These are phyloP conservation scores for Sordariomycetes sp. DNA, from an alignment of 2,329 filamentous ascomycete genomes.

Conservation along the genomic window DNA sequence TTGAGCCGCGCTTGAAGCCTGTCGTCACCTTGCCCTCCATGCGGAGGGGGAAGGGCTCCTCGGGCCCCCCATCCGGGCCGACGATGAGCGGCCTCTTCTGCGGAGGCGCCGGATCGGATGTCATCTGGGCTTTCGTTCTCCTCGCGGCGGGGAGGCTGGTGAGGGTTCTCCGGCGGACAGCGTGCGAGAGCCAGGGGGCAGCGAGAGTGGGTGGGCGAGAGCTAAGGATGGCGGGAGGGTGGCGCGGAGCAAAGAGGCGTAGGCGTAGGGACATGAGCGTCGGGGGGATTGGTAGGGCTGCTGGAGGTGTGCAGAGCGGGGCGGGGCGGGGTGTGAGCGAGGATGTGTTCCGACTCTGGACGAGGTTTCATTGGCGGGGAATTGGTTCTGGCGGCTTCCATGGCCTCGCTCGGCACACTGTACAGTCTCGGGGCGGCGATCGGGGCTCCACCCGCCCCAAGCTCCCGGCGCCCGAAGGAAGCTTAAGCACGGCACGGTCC, in stretches of 20 bases:
- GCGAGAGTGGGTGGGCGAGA: too few relatives aligned
- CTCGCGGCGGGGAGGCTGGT: background rate
- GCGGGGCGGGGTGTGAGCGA: too few relatives aligned
- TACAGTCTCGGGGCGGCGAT: background rate
- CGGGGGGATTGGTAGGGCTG: too few relatives aligned
- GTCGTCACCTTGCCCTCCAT: slow-evolving; percentile 83
- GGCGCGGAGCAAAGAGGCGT: too few relatives aligned
- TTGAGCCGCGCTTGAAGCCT: slow-evolving; percentile 88
- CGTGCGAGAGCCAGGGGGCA: too few relatives aligned
- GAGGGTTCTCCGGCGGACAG: too few relatives aligned
- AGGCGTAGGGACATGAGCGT: too few relatives aligned
- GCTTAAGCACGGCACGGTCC: background rate
- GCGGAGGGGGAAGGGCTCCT: slow-evolving; percentile 68
- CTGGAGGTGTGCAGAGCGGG: too few relatives aligned
- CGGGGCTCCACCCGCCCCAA: background rate
- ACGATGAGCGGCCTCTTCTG: slow-evolving; percentile 50
- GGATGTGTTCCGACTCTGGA: background rate
- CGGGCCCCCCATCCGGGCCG: slow-evolving; percentile 63
- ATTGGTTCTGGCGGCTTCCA: background rate
- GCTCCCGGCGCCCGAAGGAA: background rate
- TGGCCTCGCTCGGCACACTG: too few relatives aligned
- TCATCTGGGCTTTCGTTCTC: background rate
- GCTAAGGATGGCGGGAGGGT: too few relatives aligned
- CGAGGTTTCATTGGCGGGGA: background rate
- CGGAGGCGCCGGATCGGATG: background rate